phyloP scores from a whole-genome alignment of 2,329 filamentous ascomycete species.

The Parastagonospora avenae region DNA sequence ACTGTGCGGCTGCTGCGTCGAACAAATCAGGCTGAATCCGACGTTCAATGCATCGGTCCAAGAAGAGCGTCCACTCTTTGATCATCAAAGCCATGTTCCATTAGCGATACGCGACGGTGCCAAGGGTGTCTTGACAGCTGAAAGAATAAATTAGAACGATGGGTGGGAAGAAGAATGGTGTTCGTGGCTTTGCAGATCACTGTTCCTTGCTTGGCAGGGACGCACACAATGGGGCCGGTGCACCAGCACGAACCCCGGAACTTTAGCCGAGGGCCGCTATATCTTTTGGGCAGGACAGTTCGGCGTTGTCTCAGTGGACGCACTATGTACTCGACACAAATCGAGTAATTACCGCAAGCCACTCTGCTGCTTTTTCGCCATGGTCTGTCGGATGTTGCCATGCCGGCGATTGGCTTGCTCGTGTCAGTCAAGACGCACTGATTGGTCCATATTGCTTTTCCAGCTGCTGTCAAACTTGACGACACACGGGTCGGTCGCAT shows the following conservation, averaged over 20 bases:
- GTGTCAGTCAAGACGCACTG: neutral
- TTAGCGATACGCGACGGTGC: constrained; percentile 19
- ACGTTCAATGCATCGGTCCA: constrained; percentile 42
- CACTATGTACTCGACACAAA: neutral
- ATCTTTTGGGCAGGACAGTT: neutral
- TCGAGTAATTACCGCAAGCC: constrained; percentile 1
- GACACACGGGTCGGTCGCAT: too few relatives aligned
- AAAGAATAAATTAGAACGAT: constrained; percentile 25
- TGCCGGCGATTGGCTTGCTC: neutral
- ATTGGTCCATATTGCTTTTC: neutral
- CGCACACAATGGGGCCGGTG: constrained; percentile 7
- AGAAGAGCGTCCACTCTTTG: constrained; percentile 41
- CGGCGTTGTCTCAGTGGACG: neutral
- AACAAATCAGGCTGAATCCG: constrained; percentile 42
- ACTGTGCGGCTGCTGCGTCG: constrained; percentile 36
- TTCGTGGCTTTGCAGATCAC: constrained; percentile 3
- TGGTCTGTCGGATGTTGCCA: neutral
- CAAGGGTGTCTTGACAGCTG: constrained; percentile 14
- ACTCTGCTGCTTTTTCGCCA: neutral
- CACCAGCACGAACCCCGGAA: neutral
- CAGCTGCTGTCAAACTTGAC: neutral
- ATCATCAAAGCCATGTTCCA: constrained; percentile 42
- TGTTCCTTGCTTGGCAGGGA: constrained; percentile 7
- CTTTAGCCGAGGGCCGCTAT: constrained; percentile 2
- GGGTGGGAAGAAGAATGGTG: constrained; percentile 16